Evolutionary conservation across 805 yeast species (phyloP).

Genomic region (Maudiozyma turicensis): DNA sequence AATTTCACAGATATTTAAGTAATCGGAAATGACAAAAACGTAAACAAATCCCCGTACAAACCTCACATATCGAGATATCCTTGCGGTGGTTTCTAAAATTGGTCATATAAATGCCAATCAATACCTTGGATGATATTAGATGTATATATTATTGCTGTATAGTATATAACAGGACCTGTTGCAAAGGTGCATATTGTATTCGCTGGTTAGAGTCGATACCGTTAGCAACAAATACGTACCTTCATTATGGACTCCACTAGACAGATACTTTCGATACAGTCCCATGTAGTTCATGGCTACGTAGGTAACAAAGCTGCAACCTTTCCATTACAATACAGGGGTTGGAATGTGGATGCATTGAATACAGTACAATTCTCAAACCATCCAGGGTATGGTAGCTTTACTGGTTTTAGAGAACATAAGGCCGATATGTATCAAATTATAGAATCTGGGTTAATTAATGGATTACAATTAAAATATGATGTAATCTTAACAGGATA

Average conservation of each 20-base stretch:
- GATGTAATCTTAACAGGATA: slow-evolving; percentile 74
- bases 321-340: slow-evolving; percentile 74
- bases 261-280: slow-evolving; percentile 50
- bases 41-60: no score
- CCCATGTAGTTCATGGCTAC: slow-evolving; percentile 91
- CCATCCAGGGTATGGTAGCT: slow-evolving; percentile 78
- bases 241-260: slow-evolving; percentile 2
- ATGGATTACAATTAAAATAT: slow-evolving; percentile 40
- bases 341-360: slow-evolving; percentile 91
- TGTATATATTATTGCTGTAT: no score
- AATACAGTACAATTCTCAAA: slow-evolving; percentile 85
- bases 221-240: neutral
- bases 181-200: no score
- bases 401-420: slow-evolving; percentile 47
- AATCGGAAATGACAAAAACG: no score
- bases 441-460: slow-evolving; percentile 42
- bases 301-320: slow-evolving; percentile 90
- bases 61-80: no score
- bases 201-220: neutral
- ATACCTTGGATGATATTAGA: no score
- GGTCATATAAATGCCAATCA: no score
- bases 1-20: no score
- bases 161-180: no score
- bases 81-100: no score
- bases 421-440: slow-evolving; percentile 40